A percentile compares a stretch with the other conserved stretches of the same genome.
These are phyloP conservation scores for Geotrichum phurueaensis DNA, from an alignment of 1,139 yeast genomes.

Conservation along the genomic window DNA sequence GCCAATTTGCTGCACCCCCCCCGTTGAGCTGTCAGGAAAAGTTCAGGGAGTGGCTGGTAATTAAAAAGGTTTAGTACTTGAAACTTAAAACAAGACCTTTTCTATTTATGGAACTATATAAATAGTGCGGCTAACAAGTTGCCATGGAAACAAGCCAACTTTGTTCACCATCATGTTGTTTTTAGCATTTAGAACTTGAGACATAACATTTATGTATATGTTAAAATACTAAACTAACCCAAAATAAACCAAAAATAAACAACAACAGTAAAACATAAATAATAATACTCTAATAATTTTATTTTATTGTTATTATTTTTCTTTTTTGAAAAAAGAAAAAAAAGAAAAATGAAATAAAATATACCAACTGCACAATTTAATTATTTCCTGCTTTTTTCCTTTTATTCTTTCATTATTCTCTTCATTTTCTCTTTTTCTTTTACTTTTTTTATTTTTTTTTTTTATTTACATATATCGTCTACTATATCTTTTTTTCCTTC, in stretches of 20 bases:
- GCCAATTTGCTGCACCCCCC: not conserved
- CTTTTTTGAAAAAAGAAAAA: not conserved
- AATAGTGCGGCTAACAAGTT: constrained; percentile 8
- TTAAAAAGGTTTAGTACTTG: not conserved
- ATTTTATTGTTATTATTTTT: too few species aligned
- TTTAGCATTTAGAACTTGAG: not conserved
- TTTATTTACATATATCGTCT: not conserved
- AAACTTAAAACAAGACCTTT: not conserved
- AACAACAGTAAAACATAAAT: not conserved
- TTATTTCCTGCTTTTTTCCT: not conserved
- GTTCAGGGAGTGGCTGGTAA: not conserved
- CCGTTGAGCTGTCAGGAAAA: not conserved
- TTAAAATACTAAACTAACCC: not conserved
- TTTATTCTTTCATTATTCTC: constrained; percentile 2
- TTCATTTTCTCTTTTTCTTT: constrained; percentile 1
- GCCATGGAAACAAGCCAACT: not conserved
- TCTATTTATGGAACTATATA: not conserved
- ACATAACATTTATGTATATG: not conserved
- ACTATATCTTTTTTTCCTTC: not conserved
- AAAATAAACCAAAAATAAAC: not conserved
- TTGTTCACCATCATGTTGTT: not conserved
- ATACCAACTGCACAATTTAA: not conserved
- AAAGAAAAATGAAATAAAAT: not conserved
- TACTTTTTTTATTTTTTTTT: not conserved
- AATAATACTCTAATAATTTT: too few species aligned